These are phyloP conservation scores for Sarcodon aspratus DNA, from an alignment of 768 basidiomycete species.

Conservation along the genomic window DNA sequence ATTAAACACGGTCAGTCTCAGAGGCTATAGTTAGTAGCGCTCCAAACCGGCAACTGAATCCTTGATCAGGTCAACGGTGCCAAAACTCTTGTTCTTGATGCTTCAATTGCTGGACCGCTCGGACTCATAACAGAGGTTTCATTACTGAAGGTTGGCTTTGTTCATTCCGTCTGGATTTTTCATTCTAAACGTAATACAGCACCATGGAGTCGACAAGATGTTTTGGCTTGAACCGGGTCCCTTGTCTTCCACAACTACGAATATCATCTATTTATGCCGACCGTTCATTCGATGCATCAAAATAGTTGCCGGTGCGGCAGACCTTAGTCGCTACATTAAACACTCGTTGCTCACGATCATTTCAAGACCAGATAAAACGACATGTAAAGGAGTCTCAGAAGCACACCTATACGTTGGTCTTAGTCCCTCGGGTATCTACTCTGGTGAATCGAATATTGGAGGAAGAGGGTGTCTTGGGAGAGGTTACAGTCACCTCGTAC, in stretches of 20 bases:
- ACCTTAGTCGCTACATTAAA: constrained; percentile 3
- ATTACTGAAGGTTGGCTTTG: constrained; percentile 62
- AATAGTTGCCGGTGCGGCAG: constrained; percentile 76
- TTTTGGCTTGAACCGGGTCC: constrained; percentile 96
- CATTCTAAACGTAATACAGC: constrained; percentile 32
- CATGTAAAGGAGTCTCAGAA: constrained; percentile 62
- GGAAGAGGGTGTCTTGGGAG: constrained; percentile 97
- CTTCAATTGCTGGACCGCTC: constrained; percentile 79
- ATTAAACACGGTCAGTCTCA: constrained; percentile 55
- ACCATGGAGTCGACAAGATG: constrained; percentile 99
- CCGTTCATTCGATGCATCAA: constrained; percentile 78
- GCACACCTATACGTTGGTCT: constrained; percentile 76
- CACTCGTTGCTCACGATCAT: constrained; percentile 13
- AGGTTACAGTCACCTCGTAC: constrained; percentile 77
- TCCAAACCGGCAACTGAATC: neutral
- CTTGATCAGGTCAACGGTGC: constrained; percentile 68
- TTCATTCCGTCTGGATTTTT: neutral
- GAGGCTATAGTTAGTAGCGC: neutral
- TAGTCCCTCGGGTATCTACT: constrained; percentile 82
- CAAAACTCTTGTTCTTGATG: constrained; percentile 93
- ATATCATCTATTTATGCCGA: constrained; percentile 88
- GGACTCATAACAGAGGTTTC: constrained; percentile 94
- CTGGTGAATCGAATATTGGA: constrained; percentile 81
- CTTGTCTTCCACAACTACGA: constrained; percentile 70
- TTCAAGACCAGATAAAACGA: constrained; percentile 81